Percentiles rank a stretch among this genome's conserved stretches.
Conservation (phyloP, 2,329 filamentous ascomycete species). For the Lachnellula hyalina region DNA sequence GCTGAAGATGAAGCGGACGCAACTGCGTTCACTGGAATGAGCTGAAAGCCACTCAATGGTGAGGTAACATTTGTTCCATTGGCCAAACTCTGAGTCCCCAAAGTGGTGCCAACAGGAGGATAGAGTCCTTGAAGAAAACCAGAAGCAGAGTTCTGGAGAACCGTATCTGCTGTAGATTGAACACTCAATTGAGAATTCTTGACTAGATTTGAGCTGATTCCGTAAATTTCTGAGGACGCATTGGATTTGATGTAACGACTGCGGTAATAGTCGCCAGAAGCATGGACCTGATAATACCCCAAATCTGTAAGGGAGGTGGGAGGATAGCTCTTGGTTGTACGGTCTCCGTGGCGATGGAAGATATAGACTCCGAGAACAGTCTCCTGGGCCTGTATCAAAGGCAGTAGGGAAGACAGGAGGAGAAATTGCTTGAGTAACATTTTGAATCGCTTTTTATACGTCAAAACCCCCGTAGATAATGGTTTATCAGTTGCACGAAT, state of each 20-base stretch:
- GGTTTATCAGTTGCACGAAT: neutral
- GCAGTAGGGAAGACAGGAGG: slow-evolving; percentile 36
- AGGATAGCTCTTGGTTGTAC: slow-evolving; percentile 69
- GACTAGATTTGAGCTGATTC: slow-evolving; percentile 61
- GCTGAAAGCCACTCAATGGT: slow-evolving; percentile 76
- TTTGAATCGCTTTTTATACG: slow-evolving; percentile 5
- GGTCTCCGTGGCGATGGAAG: slow-evolving; percentile 86
- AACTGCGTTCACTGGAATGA: slow-evolving; percentile 67
- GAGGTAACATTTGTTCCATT: slow-evolving; percentile 63
- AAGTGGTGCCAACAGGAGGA: slow-evolving; percentile 59
- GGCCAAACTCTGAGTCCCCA: slow-evolving; percentile 56
- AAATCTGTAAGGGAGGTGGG: slow-evolving; percentile 72
- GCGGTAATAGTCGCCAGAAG: slow-evolving; percentile 70
- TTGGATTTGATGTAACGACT: slow-evolving; percentile 63
- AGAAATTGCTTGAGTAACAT: slow-evolving; percentile 36
- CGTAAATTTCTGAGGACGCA: slow-evolving; percentile 54
- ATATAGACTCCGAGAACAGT: slow-evolving; percentile 68
- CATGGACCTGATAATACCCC: slow-evolving; percentile 70
- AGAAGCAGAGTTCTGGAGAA: slow-evolving; percentile 74
- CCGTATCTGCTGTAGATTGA: slow-evolving; percentile 66
- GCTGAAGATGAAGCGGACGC: slow-evolving; percentile 46
- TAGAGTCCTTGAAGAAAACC: slow-evolving; percentile 85
- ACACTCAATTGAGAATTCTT: slow-evolving; percentile 66
- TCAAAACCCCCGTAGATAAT: neutral
- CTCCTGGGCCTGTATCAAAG: slow-evolving; percentile 30